Percentiles rank a stretch among this genome's conserved stretches.
Conservation (phyloP, 805 yeast species). For the Nadsonia fulvescens region DNA sequence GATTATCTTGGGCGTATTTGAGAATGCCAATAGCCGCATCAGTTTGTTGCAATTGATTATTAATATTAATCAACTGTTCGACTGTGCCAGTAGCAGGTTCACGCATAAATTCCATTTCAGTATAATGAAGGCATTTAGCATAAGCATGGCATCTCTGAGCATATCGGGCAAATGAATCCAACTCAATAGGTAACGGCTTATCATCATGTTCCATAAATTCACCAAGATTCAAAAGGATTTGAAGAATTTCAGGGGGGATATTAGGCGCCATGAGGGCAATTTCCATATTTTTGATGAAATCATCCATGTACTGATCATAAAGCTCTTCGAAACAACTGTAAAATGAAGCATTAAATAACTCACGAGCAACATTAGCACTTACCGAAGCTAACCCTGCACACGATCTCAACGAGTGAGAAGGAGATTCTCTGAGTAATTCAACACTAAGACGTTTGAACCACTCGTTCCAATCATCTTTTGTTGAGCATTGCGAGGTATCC, state of each 20-base stretch:
- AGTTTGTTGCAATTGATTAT: conserved; percentile 85
- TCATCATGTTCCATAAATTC: conserved; percentile 98
- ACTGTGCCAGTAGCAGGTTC: conserved; percentile 86
- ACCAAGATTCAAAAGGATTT: conserved; percentile 70
- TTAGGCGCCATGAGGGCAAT: conserved; percentile 77
- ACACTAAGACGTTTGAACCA: conserved; percentile 83
- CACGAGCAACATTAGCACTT: conserved; percentile 75
- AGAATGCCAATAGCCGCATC: conserved; percentile 96
- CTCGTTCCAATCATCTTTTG: conserved; percentile 95
- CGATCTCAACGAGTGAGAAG: conserved; percentile 85
- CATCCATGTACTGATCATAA: conserved; percentile 77
- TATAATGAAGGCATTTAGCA: conserved; percentile 92
- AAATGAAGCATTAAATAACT: conserved; percentile 84
- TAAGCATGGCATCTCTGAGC: conserved; percentile 94
- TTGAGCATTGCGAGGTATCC: conserved; percentile 79
- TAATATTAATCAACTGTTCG: conserved; percentile 80
- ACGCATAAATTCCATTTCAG: conserved; percentile 84
- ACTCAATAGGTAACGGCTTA: conserved; percentile 78
- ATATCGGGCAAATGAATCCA: conserved; percentile 76
- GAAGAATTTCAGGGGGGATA: conserved; percentile 91
- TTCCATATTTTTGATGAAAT: conserved; percentile 68
- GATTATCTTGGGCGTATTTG: conserved; percentile 51
- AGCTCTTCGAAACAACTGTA: conserved; percentile 91
- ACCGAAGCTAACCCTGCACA: conserved; percentile 80
- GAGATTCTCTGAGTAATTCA: conserved; percentile 76